These are phyloP conservation scores for Candida mattraensis DNA, from an alignment of 805 yeast species.

Conservation along the genomic window DNA sequence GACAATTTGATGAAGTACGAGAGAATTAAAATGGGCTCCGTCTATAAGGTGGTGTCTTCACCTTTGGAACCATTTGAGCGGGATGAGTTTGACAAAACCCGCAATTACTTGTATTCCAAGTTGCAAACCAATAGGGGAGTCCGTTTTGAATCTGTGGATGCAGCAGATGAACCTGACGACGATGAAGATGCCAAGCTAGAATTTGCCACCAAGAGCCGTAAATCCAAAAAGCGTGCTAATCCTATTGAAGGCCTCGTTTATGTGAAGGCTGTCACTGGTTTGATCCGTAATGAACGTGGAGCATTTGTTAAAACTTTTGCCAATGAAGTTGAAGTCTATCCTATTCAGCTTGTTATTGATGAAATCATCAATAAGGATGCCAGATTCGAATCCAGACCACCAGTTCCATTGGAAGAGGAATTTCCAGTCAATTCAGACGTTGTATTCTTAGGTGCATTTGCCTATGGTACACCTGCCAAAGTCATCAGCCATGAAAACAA, in stretches of 20 bases:
- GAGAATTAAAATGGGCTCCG: slow-evolving; percentile 32
- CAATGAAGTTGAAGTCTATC: slow-evolving; percentile 52
- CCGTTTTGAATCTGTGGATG: slow-evolving; percentile 17
- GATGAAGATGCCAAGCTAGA: slow-evolving; percentile 8
- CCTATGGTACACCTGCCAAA: slow-evolving; percentile 79
- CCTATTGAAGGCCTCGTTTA: slow-evolving; percentile 58
- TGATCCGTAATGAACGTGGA: slow-evolving; percentile 68
- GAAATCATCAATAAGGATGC: slow-evolving; percentile 69
- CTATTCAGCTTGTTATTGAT: slow-evolving; percentile 81
- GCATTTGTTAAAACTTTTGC: slow-evolving; percentile 75
- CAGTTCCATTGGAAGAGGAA: slow-evolving; percentile 77
- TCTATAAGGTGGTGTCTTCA: slow-evolving; percentile 33
- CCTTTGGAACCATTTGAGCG: slow-evolving; percentile 48
- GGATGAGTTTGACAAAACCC: slow-evolving; percentile 44
- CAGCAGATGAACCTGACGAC: slow-evolving; percentile 10
- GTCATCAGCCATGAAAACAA: slow-evolving; percentile 55
- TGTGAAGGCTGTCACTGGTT: slow-evolving; percentile 76
- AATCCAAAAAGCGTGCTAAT: slow-evolving; percentile 5
- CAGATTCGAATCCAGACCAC: slow-evolving; percentile 69
- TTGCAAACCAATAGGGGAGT: slow-evolving; percentile 58
- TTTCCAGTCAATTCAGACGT: slow-evolving; percentile 73
- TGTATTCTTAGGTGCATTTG: slow-evolving; percentile 80
- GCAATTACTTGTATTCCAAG: slow-evolving; percentile 38
- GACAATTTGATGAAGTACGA: slow-evolving; percentile 56
- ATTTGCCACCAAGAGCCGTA: slow-evolving; percentile 1